Evolutionary conservation across 257 asterid species (phyloP).

Genomic region (Asclepias syriaca): DNA sequence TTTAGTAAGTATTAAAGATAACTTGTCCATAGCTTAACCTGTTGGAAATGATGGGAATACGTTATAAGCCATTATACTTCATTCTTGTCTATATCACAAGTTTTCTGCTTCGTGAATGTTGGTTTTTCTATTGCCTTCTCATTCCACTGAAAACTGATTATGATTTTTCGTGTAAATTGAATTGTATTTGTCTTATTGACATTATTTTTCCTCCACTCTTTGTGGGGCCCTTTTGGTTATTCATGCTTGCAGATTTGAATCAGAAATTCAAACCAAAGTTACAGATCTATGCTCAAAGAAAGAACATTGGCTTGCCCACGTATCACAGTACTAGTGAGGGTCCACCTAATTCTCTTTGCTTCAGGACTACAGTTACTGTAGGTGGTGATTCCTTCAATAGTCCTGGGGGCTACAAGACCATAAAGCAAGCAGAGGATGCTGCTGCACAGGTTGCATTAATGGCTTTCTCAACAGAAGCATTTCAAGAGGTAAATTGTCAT

Average conservation of each 20-base stretch:
- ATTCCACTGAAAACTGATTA: background rate
- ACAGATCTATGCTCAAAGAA: slow-evolving; percentile 32
- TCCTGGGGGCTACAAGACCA: slow-evolving; percentile 18
- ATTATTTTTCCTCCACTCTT: background rate
- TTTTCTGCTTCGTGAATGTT: no score
- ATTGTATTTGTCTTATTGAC: background rate
- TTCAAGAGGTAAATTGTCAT: slow-evolving; percentile 29
- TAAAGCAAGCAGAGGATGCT: slow-evolving; percentile 35
- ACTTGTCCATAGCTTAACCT: background rate
- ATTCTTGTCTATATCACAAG: no score
- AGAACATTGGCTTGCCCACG: slow-evolving; percentile 23
- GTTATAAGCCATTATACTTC: no score
- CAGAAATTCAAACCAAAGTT: slow-evolving; percentile 34
- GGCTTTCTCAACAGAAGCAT: slow-evolving; percentile 24
- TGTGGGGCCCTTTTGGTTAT: background rate
- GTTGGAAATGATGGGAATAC: background rate
- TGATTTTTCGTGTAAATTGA: no score
- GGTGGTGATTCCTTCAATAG: slow-evolving; percentile 26
- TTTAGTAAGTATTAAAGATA: background rate
- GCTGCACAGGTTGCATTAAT: slow-evolving; percentile 43
- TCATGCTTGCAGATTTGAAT: slow-evolving; percentile 2
- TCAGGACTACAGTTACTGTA: slow-evolving; percentile 26
- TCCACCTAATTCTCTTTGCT: slow-evolving; percentile 13
- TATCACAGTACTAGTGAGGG: slow-evolving; percentile 18
- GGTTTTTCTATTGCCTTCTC: no score